A percentile compares a stretch with the other conserved stretches of the same genome.
phyloP scores from a whole-genome alignment of 2,329 filamentous ascomycete species.

The Paecilomyces formosus region DNA sequence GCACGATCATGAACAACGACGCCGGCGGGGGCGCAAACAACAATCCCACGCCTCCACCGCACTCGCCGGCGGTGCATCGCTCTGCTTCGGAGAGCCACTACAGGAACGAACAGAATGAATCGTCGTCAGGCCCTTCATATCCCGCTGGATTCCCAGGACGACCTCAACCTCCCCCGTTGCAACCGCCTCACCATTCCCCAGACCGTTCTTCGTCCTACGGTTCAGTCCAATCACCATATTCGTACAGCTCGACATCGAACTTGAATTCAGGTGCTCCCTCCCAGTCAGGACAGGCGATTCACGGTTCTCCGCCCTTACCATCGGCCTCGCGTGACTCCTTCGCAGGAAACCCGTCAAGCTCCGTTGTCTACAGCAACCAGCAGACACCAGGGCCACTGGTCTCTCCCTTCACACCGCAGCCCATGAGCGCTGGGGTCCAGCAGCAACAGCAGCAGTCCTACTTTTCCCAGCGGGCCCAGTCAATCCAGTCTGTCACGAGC shows the following conservation, averaged over 20 bases:
- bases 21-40: slow-evolving; percentile 24
- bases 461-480: slow-evolving; percentile 30
- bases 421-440: slow-evolving; percentile 22
- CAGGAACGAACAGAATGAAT: slow-evolving; percentile 13
- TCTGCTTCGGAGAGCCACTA: slow-evolving; percentile 20
- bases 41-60: slow-evolving; percentile 16
- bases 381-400: slow-evolving; percentile 22
- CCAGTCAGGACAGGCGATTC: slow-evolving; percentile 24
- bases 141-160: slow-evolving; percentile 18
- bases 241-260: slow-evolving; percentile 26
- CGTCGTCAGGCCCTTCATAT: slow-evolving; percentile 17
- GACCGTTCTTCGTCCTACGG: slow-evolving; percentile 32
- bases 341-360: slow-evolving; percentile 13
- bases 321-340: slow-evolving; percentile 28
- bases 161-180: slow-evolving; percentile 37
- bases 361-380: slow-evolving; percentile 20
- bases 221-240: slow-evolving; percentile 33
- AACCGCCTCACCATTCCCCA: slow-evolving; percentile 38
- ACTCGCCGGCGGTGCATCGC: slow-evolving; percentile 17
- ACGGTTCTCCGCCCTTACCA: slow-evolving; percentile 21
- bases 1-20: slow-evolving; percentile 46
- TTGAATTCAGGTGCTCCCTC: slow-evolving; percentile 21
- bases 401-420: slow-evolving; percentile 33
- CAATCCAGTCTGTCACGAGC: slow-evolving; percentile 31
- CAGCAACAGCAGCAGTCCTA: slow-evolving; percentile 30